Percentiles rank a stretch among this genome's conserved stretches.
Conservation (phyloP, 2,329 filamentous ascomycete species). For the Colletotrichum theobromicola region DNA sequence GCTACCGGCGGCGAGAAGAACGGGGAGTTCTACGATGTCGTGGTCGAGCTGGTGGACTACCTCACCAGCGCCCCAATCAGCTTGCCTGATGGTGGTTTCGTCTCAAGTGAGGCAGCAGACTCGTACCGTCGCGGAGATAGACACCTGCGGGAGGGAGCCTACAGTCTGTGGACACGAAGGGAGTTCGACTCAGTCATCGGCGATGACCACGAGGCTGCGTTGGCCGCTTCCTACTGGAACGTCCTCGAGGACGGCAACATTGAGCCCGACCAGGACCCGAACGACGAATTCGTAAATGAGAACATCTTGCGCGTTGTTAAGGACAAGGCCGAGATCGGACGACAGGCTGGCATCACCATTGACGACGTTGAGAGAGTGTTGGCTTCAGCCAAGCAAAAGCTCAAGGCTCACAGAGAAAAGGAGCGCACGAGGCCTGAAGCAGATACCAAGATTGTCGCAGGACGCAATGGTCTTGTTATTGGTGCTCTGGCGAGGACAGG, state of each 20-base stretch:
- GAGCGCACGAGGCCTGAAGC: slow-evolving; percentile 78
- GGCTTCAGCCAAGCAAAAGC: slow-evolving; percentile 67
- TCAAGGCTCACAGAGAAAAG: slow-evolving; percentile 74
- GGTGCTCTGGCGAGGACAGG: slow-evolving; percentile 79
- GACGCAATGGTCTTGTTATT: slow-evolving; percentile 90
- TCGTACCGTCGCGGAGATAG: slow-evolving; percentile 76
- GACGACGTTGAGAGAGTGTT: slow-evolving; percentile 74
- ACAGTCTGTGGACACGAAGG: slow-evolving; percentile 90
- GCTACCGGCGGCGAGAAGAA: slow-evolving; percentile 50
- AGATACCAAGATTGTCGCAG: slow-evolving; percentile 87
- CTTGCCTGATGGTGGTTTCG: slow-evolving; percentile 75
- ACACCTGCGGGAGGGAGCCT: slow-evolving; percentile 89
- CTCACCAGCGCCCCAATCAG: slow-evolving; percentile 75
- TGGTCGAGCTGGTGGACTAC: slow-evolving; percentile 87
- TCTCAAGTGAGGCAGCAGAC: slow-evolving; percentile 89
- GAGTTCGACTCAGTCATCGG: slow-evolving; percentile 83
- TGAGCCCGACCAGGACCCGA: slow-evolving; percentile 78
- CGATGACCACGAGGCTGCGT: slow-evolving; percentile 49
- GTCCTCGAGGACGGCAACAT: slow-evolving; percentile 88
- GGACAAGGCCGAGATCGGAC: slow-evolving; percentile 71
- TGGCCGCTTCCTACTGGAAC: slow-evolving; percentile 85
- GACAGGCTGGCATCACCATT: slow-evolving; percentile 75
- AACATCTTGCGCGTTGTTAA: slow-evolving; percentile 81
- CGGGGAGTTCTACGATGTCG: slow-evolving; percentile 76
- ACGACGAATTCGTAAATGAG: slow-evolving; percentile 93